Percentiles rank a stretch among this genome's conserved stretches.
These are phyloP conservation scores for Punica granatum DNA, from an alignment of 345 rosid species.

Conservation along the genomic window DNA sequence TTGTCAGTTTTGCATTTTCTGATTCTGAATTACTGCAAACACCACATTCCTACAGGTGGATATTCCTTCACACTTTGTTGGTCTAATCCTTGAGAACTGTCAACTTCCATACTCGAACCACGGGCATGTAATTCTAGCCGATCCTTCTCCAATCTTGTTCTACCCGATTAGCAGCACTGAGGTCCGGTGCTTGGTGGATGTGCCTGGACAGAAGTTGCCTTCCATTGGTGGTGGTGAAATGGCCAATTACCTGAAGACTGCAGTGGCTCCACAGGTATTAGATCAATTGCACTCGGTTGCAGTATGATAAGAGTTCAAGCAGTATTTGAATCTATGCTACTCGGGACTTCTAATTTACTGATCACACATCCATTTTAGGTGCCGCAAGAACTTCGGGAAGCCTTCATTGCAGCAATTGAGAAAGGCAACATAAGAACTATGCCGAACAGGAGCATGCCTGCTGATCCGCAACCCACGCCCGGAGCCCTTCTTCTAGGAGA, in stretches of 20 bases:
- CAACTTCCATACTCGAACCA: conserved; percentile 20
- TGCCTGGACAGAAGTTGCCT: conserved; percentile 19
- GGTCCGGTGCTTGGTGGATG: conserved; percentile 21
- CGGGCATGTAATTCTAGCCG: conserved; percentile 17
- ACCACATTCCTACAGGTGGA: conserved; percentile 11
- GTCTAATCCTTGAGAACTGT: conserved; percentile 16
- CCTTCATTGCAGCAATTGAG: conserved; percentile 15
- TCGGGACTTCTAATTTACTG: neutral
- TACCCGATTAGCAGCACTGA: conserved; percentile 21
- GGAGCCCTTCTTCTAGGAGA: conserved; percentile 20
- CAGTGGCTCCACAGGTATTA: conserved; percentile 19
- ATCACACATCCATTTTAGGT: conserved; percentile 8
- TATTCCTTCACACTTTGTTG: conserved; percentile 20
- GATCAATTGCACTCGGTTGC: neutral
- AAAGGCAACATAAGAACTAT: conserved; percentile 19
- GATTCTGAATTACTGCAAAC: neutral
- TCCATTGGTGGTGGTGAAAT: conserved; percentile 19
- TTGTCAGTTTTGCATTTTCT: neutral
- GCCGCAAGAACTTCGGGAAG: conserved; percentile 13
- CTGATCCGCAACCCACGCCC: conserved; percentile 15
- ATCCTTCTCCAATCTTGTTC: conserved; percentile 21
- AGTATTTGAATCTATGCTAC: neutral
- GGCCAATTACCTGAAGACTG: conserved; percentile 16
- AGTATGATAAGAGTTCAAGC: neutral
- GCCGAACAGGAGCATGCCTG: conserved; percentile 22